phyloP scores from a whole-genome alignment of 176 grass and related monocot genomes.

The Urochloa ruziziensis region DNA sequence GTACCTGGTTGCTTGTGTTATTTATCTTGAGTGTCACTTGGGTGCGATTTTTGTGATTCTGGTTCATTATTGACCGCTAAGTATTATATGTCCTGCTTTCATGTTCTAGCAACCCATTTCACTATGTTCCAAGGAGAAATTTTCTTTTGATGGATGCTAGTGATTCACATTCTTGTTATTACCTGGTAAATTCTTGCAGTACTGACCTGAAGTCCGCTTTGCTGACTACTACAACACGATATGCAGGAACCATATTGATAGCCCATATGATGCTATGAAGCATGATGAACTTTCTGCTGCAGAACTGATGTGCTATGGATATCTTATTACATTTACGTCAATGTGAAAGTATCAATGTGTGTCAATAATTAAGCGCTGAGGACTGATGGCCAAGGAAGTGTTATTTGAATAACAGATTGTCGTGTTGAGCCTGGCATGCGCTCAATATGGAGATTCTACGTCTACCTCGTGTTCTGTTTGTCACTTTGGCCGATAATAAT shows the following conservation, averaged over 20 bases:
- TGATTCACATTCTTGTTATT: too few relatives aligned
- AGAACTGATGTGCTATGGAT: constrained; percentile 6
- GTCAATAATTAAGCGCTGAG: background rate
- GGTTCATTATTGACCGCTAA: background rate
- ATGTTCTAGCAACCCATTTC: background rate
- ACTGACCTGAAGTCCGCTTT: background rate
- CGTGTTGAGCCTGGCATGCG: background rate
- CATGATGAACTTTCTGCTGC: background rate
- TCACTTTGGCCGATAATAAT: background rate
- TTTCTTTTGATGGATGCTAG: too few relatives aligned
- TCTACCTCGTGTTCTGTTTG: background rate
- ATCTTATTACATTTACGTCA: background rate
- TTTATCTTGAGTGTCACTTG: background rate
- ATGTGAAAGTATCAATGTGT: background rate
- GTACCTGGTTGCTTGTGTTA: background rate
- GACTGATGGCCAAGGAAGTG: background rate
- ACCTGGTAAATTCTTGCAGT: too few relatives aligned
- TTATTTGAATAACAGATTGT: background rate
- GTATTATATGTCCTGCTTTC: background rate
- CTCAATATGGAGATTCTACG: background rate
- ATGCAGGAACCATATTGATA: background rate
- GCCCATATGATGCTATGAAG: background rate
- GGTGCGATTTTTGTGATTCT: background rate
- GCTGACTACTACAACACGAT: background rate
- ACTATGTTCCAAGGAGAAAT: background rate